Evolutionary conservation across 805 yeast species (phyloP), one percentile per base, ranked within the genome.

Genomic region (Hanseniaspora valbyensis): DNA sequence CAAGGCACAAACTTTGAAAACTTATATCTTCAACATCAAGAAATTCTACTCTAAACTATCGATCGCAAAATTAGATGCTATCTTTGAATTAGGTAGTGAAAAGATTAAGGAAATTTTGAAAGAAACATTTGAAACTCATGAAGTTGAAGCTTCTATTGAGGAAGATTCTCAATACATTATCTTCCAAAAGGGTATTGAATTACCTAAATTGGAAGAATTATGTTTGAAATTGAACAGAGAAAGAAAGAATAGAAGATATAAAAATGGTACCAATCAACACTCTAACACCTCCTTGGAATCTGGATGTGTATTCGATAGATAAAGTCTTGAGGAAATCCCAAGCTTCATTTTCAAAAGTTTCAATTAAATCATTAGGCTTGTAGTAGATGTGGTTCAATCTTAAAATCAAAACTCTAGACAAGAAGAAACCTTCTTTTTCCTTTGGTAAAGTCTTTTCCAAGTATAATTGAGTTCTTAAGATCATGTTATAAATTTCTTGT

Each of bases 321-420:
- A 44, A 44, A 18, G 55, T 39, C 25, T 60, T 57, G 18, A 83
- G 61, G 40, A 66, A 63, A 34, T 68, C 68, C 95, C 95, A 88
- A n/a, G 94, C 87, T 29, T 73, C 69, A 22, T 69, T 62, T 71
- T 92, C 98, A 56, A 77, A 73, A 53, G 77, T 72, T 44, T 69
- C 67, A 55, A 88, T 81, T 57, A 92, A 78, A 55, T 76, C 77
- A 52, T 76, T 74, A 33, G 96, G 90, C 71, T 92, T 92, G 79
- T 80, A 92, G 72, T 92, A 92, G 54, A 92, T 74, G 69, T 86
- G 95, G 61, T 90, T 96, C 60, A 92, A 71, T 70, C 98, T 79
- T 64, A 92, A 81, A 49, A 81, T 72, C 42, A 87, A 72, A 43
- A 87, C 74, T 66, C 97, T 78, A 26, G 84, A 76, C 57, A 84